Evolutionary conservation across 306 rosid species (phyloP), one percentile per base, ranked within the genome.

Genomic region (Argentina anserina): DNA sequence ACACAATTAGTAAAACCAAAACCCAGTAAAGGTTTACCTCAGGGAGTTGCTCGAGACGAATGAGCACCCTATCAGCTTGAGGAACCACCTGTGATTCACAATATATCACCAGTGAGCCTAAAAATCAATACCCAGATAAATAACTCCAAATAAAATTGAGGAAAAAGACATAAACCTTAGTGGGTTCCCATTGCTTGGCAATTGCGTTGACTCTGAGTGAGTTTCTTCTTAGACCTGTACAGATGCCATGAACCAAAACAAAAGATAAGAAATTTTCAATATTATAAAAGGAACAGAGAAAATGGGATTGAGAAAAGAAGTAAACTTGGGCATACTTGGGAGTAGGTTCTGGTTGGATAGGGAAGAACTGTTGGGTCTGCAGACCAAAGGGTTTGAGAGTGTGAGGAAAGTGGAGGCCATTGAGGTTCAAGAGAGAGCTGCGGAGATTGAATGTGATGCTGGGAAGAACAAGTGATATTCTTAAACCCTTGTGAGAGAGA

Each of bases 61-160:
- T 73, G 70, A 94, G 96, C 71, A 94, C 98, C 80, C 96, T 88
- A 78, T 94, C 97, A 76, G 91, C 96, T 84, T 91, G 97, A 1
- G 98, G 98, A 61, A 86, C 87, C 69, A 94, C 97, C 98, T 94
- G 86, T 77, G 66, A 62, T 31, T 23, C 75, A 76, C 33, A 70
- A 79, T 63, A 41, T 34, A 75, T 47, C 76, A 78, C 52, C 60
- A 66, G 34, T 60, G 2, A 76, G 62, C 70, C 47, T 34, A 17
- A 74, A 60, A 63, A 42, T 18, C 17, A 52, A 68, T 29, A 61
- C 43, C 67, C 65, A 45, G 67, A 77, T 50, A n/a, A 65, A 12
- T 31, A 3, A 55, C 8, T 33, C 20, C 49, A 7, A 69, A 15
- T 1, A 18, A 25, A 3, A 40, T 9, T 66, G 42, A 50, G 21